Evolutionary conservation across 2,329 filamentous ascomycete genomes (phyloP), one percentile per base, ranked within the genome.

Genomic region (Camptophora hylomeconis): DNA sequence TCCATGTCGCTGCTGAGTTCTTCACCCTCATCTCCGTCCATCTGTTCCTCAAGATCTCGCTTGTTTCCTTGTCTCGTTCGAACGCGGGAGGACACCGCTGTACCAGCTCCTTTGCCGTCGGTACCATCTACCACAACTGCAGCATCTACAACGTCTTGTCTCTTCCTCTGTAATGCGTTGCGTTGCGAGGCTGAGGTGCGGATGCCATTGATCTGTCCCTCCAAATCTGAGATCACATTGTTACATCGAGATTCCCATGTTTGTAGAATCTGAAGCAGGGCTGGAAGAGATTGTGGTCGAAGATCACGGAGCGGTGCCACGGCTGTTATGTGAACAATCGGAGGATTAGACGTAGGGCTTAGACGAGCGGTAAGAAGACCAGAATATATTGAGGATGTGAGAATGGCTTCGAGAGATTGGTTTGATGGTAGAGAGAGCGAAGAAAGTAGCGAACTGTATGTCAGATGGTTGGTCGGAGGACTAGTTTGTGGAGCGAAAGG

Each of bases 261-360:
- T 17, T 66, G 63, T 7, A 98, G 67, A 8, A 75, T 69, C 3
- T 57, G 52, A 16, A 83, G 67, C 58, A 94, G 76, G 1, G 58
- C 54, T 0, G 74, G 69, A 8, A 93, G 67, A 32, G 75, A 72
- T 33, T 72, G 72, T 0, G 84, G 83, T 1, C 72, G 69, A 2
- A 93, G 70, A 51, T 98, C 89, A 12, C 89, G 83, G 2, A 94
- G 70, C 0, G 89, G 80, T 0, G 86, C 74, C 17, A 94, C 74
- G 36, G 80, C 77, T 28, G 75, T 77, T 30, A 95, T 74, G 48
- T 77, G 71, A 13, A 95, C 78, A 36, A 69, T 67, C 18, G 77
- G 72, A 31, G 76, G 67, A 33, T 72, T 71, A 3, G 86, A 82
- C 49, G 94, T 81, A 3, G 89, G 84, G 50, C 93, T 84, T 32